Evolutionary conservation across 2,329 filamentous ascomycete species (phyloP), one percentile per base, ranked within the genome.

Genomic region (Cladophialophora yegresii): DNA sequence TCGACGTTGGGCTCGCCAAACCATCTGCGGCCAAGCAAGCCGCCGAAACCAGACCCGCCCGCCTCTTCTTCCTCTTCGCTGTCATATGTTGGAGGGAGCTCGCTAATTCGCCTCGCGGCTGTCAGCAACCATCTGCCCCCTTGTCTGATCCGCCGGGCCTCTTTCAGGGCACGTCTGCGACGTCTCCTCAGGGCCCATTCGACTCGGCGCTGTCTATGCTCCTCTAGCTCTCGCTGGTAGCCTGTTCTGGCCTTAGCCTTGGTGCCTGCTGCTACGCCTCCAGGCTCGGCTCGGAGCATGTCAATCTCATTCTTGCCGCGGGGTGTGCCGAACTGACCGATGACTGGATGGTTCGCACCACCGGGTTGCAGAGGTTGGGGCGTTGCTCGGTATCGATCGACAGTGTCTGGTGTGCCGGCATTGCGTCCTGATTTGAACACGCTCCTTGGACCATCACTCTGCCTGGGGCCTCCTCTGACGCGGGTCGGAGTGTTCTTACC

Each of bases 141-240:
- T 66, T 78, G 74, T 12, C 80, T 75, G 64, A 76, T 73, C 16
- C 71, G 65, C 36, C 76, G 76, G 8, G 80, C 69, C 55, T 74
- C 66, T 30, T 75, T 74, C 51, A 78, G 77, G 13, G 75, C 74
- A 20, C 77, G 75, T 43, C 67, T 71, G 63, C 76, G 77, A 43
- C 79, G 77, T 65, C 79, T 77, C 26, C 77, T 75, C 12, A 82
- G 72, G 8, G 81, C 72, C 69, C 81, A 81, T 26, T 81, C 79
- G 62, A 82, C 78, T 7, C 80, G 78, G 65, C 80, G 77, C 59
- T 78, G 78, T 33, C 79, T 76, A 62, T 82, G 80, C 58, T 81
- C 77, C 65, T 82, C 80, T 4, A 82, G 77, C 23, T 81, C 80
- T 58, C 81, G 74, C 62, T 82, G 80, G 61, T 82, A 81, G 58